phyloP scores from a whole-genome alignment of 805 yeast species.

The Schwanniomyces vanrijiae region DNA sequence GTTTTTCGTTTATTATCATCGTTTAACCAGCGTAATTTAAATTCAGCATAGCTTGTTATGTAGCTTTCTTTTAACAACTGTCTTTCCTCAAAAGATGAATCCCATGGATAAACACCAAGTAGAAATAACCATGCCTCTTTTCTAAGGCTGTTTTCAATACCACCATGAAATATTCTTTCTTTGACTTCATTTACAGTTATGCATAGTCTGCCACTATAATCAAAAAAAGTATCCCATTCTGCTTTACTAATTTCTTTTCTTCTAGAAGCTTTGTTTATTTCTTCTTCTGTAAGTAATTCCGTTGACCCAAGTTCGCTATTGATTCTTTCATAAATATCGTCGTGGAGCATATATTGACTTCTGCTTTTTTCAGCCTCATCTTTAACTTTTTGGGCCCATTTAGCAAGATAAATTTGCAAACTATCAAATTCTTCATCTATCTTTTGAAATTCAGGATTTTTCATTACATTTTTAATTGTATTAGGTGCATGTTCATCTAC shows the following conservation, averaged over 20 bases:
- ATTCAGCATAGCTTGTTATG: constrained; percentile 58
- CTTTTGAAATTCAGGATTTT: constrained; percentile 75
- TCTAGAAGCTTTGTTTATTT: constrained; percentile 61
- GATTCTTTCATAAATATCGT: constrained; percentile 58
- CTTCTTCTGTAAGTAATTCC: constrained; percentile 56
- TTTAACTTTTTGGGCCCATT: constrained; percentile 94
- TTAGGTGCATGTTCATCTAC: constrained; percentile 66
- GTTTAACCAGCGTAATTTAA: constrained; percentile 68
- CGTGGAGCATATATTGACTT: constrained; percentile 51
- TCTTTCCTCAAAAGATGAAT: constrained; percentile 70
- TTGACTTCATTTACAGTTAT: constrained; percentile 79
- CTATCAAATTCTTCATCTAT: constrained; percentile 91
- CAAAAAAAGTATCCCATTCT: constrained; percentile 88
- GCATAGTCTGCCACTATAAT: constrained; percentile 68
- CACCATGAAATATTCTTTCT: constrained; percentile 88
- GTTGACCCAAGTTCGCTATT: constrained; percentile 63
- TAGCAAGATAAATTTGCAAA: constrained; percentile 88
- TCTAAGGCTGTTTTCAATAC: constrained; percentile 59
- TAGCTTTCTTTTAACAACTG: constrained; percentile 55
- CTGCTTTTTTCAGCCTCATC: constrained; percentile 76
- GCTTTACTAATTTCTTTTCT: constrained; percentile 61
- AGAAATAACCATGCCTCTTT: constrained; percentile 84
- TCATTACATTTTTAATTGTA: constrained; percentile 56
- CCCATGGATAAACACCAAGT: constrained; percentile 87
- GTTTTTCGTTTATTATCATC: constrained; percentile 50